Evolutionary conservation across 192 early-diverging fungal species (phyloP).

Genomic region (Backusella sp.): DNA sequence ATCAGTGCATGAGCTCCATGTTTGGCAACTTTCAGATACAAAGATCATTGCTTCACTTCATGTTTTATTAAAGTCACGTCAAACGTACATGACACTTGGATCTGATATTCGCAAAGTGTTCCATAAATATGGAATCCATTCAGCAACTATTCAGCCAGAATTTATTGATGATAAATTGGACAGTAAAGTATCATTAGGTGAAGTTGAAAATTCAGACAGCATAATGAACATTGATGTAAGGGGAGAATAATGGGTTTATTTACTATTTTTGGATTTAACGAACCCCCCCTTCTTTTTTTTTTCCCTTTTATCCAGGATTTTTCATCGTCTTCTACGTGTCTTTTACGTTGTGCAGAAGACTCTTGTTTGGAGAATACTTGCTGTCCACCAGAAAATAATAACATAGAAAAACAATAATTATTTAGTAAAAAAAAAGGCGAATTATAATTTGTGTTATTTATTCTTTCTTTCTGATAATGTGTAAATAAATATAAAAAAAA

Average conservation of each 20-base stretch:
- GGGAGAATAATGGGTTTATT: neutral
- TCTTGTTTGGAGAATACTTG: conserved; percentile 39
- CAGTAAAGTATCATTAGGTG: neutral
- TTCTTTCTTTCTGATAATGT: neutral
- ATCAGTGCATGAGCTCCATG: conserved; percentile 87
- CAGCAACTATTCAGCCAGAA: conserved; percentile 90
- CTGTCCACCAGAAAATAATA: conserved; percentile 25
- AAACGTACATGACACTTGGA: conserved; percentile 73
- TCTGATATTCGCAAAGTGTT: conserved; percentile 68
- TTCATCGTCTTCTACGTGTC: conserved; percentile 17
- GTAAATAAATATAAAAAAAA: neutral
- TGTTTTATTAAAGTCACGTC: conserved; percentile 58
- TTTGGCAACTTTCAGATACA: conserved; percentile 88
- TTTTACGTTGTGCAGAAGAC: conserved; percentile 32
- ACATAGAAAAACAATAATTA: neutral
- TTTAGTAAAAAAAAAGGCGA: neutral
- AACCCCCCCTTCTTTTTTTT: neutral
- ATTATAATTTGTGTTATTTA: neutral
- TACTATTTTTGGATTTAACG: neutral
- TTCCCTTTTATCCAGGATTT: conserved; percentile 2
- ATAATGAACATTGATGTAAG: neutral
- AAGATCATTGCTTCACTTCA: conserved; percentile 86
- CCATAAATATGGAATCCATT: conserved; percentile 81
- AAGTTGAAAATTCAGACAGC: neutral
- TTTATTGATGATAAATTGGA: conserved; percentile 49